Conservation (phyloP, 768 basidiomycete species). For the Collybia sordida region DNA sequence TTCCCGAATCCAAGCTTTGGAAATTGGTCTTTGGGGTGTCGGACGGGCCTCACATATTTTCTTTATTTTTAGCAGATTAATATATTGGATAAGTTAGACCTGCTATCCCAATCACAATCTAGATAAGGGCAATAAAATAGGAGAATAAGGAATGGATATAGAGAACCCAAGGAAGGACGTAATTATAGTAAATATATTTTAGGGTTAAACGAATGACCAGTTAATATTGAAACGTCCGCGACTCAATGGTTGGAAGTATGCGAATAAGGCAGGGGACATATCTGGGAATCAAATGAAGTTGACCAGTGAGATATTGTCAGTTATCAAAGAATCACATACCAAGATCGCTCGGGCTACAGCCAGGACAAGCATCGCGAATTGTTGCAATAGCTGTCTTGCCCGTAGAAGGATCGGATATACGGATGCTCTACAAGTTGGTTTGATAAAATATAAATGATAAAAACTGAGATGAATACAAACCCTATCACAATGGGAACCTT, state of each 20-base stretch:
- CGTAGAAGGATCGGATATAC: slow-evolving; percentile 12
- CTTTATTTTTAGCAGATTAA: too few relatives aligned
- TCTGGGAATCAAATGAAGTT: background rate
- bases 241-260: background rate
- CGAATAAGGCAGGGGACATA: background rate
- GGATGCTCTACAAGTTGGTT: slow-evolving; percentile 8
- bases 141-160: too few relatives aligned
- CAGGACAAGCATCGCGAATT: slow-evolving; percentile 20
- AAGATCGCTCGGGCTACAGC: slow-evolving; percentile 17
- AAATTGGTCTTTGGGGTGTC: too few relatives aligned
- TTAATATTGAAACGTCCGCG: background rate
- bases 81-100: too few relatives aligned
- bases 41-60: too few relatives aligned
- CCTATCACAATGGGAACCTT: slow-evolving; percentile 19
- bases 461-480: slow-evolving; percentile 6
- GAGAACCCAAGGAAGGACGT: too few relatives aligned
- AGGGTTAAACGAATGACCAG: background rate
- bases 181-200: background rate
- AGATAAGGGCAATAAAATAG: too few relatives aligned
- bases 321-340: slow-evolving; percentile 11
- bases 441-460: background rate
- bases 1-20: too few relatives aligned
- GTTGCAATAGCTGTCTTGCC: slow-evolving; percentile 17
- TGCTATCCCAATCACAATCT: too few relatives aligned
- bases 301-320: slow-evolving; percentile 2